Conservation (phyloP, 805 yeast species). For the Ogataea wickerhamii region DNA sequence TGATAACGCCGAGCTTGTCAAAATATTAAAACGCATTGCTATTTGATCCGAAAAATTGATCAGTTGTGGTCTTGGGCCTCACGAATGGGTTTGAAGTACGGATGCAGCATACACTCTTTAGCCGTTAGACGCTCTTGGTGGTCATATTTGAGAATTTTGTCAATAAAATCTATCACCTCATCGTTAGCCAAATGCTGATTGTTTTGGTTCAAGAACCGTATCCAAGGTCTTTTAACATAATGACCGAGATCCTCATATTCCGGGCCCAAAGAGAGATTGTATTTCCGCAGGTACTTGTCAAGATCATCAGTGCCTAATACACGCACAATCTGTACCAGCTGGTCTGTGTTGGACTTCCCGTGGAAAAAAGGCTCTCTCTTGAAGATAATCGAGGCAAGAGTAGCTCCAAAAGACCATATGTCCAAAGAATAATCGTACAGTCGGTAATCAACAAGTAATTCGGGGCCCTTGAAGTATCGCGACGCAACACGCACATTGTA, state of each 20-base stretch:
- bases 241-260: constrained; percentile 77
- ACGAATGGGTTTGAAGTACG: constrained; percentile 34
- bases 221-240: constrained; percentile 86
- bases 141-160: constrained; percentile 75
- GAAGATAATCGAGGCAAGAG: constrained; percentile 86
- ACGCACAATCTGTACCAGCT: constrained; percentile 81
- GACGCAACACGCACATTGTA: constrained; percentile 94
- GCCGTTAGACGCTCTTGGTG: constrained; percentile 89
- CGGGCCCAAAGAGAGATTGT: constrained; percentile 62
- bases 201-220: constrained; percentile 61
- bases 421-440: constrained; percentile 90
- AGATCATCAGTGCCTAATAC: constrained; percentile 85
- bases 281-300: constrained; percentile 63
- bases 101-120: constrained; percentile 78
- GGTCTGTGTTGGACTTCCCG: constrained; percentile 89
- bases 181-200: constrained; percentile 66
- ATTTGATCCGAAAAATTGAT: constrained; percentile 3
- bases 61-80: not conserved
- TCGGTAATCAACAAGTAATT: constrained; percentile 77
- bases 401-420: constrained; percentile 92
- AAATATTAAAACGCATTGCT: constrained; percentile 7
- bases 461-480: constrained; percentile 91
- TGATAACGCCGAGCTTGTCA: constrained; percentile 13
- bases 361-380: constrained; percentile 90
- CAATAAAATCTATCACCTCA: constrained; percentile 79